Conservation (phyloP, 768 basidiomycete genomes). For the Auricularia sp. region DNA sequence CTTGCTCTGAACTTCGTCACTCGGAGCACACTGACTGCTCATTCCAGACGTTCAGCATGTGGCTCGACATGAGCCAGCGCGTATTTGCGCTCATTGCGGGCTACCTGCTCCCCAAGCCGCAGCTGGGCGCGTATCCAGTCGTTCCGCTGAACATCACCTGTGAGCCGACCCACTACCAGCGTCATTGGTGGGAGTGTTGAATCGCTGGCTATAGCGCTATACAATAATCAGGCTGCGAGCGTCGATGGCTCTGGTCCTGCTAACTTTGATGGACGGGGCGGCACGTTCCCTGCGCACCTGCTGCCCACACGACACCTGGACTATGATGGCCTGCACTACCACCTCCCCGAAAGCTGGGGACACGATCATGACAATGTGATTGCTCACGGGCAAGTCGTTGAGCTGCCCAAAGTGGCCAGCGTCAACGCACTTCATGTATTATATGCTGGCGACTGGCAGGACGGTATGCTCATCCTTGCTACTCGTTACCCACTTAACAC, state of each 20-base stretch:
- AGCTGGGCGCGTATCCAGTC: not conserved
- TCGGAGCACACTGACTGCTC: no score
- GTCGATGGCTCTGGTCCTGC: not conserved
- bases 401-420: slow-evolving; percentile 13
- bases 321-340: slow-evolving; percentile 23
- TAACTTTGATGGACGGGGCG: not conserved
- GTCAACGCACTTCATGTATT: slow-evolving; percentile 35
- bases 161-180: not conserved
- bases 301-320: not conserved
- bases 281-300: not conserved
- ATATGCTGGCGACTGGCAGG: slow-evolving; percentile 30
- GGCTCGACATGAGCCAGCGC: not conserved
- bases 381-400: slow-evolving; percentile 31
- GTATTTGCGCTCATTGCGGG: not conserved
- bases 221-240: not conserved
- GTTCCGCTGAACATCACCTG: not conserved
- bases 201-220: not conserved
- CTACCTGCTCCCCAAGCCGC: not conserved
- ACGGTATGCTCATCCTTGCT: slow-evolving; percentile 16
- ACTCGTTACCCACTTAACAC: no score
- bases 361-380: slow-evolving; percentile 33
- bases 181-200: no score
- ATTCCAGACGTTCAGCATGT: not conserved
- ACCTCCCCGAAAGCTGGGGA: slow-evolving; percentile 34
- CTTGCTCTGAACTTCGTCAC: no score